Percentiles rank a stretch among this genome's conserved stretches.
Conservation (phyloP, 371 early-diverging fungal species). For the Dipsacomyces acuminosporus region DNA sequence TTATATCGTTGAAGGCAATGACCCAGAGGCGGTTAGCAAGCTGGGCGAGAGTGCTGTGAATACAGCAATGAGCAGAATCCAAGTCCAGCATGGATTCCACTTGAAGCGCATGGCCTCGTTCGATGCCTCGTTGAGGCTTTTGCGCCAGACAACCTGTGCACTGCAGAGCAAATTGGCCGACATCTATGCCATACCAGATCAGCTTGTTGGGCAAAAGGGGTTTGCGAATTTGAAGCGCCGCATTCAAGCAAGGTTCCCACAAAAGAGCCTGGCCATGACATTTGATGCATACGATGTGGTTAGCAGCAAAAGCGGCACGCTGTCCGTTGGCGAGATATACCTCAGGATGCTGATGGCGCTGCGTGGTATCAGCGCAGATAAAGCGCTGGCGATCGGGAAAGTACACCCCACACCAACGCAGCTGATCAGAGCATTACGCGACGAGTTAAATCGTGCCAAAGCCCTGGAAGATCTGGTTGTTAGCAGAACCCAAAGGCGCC, state of each 20-base stretch:
- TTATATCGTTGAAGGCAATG: conserved; percentile 80
- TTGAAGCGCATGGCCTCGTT: conserved; percentile 27
- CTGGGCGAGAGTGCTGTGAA: conserved; percentile 57
- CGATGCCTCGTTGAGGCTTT: conserved; percentile 29
- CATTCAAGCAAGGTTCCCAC: conserved; percentile 43
- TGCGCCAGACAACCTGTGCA: conserved; percentile 22
- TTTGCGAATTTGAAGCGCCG: conserved; percentile 53
- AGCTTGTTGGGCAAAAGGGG: conserved; percentile 50
- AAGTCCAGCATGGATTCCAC: conserved; percentile 25
- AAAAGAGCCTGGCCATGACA: conserved; percentile 49
- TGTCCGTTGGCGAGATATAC: conserved; percentile 67
- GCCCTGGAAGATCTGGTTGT: conserved; percentile 40
- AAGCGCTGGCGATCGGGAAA: conserved; percentile 64
- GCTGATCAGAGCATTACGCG: conserved; percentile 49
- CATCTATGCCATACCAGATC: conserved; percentile 57
- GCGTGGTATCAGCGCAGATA: conserved; percentile 76
- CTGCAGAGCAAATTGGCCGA: conserved; percentile 20
- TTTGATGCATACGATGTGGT: conserved; percentile 58
- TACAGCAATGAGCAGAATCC: conserved; percentile 52
- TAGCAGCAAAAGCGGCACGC: conserved; percentile 64
- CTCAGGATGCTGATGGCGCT: conserved; percentile 75
- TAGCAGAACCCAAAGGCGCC: conserved; percentile 50
- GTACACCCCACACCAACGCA: conserved; percentile 65
- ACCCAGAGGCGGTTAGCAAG: conserved; percentile 75
- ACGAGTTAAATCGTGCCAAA: conserved; percentile 13